Evolutionary conservation across 345 rosid species (phyloP), one percentile per base, ranked within the genome.

Genomic region (Bruguiera sexangula): DNA sequence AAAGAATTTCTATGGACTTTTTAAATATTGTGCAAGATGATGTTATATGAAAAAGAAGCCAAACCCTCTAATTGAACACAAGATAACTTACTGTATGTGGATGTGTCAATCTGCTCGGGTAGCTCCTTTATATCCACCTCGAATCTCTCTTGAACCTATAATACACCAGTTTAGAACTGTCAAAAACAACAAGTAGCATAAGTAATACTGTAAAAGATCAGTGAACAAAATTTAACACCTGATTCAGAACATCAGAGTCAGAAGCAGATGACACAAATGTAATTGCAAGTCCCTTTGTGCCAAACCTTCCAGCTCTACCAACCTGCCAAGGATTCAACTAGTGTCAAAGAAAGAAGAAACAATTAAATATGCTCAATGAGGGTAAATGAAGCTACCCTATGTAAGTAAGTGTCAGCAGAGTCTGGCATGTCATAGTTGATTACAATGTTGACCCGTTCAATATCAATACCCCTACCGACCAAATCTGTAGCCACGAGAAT

Each of bases 241-340:
- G 98, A 69, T 91, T 93, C 37, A 93, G 92, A 66, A 89, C 89
- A 63, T 82, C 96, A 0, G 98, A 93, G 39, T 93, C 96, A 1
- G 96, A 84, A 63, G 94, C 84, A 68, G 97, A 93, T 36, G 98
- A 86, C 10, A 91, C 97, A 70, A 93, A 91, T 36, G 98, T 93
- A 22, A 93, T 91, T 10, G 97, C 98, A 57, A 93, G 96, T 32
- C 98, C 98, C 77, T 93, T 93, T 4, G 98, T 91, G 43, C 98
- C 98, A 82, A 93, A 93, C 75, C 98, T 86, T 60, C 98, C 98
- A 74, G 97, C 98, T 78, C 97, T 83, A 18, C 98, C 98, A 43
- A 93, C 98, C 97, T 88, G 70, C 30, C 48, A 62, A 21, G 9
- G 22, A 56, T 22, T 21, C 29, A 56, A 56, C 4, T 3, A 55